phyloP scores from a whole-genome alignment of 148 eudicot species.

The Rhododendron williamsianum region DNA sequence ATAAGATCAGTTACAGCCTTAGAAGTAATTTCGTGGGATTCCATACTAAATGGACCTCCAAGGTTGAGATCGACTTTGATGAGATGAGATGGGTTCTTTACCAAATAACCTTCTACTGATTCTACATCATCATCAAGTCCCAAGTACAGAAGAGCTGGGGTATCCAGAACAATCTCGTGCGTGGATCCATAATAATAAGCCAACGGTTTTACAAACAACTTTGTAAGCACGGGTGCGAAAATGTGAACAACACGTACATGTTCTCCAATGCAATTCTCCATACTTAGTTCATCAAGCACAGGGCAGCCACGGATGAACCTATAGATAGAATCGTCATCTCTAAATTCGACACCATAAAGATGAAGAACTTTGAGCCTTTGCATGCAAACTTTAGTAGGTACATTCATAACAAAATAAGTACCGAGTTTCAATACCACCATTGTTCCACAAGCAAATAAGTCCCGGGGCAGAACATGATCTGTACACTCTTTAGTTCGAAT shows the following conservation, averaged over 20 bases:
- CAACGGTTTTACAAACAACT: not conserved
- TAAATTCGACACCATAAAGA: not conserved
- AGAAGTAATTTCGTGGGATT: not conserved
- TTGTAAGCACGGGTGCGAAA: slow-evolving; percentile 4
- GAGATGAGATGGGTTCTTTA: not conserved
- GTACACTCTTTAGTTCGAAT: not conserved
- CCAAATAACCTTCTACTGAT: not conserved
- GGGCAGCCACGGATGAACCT: slow-evolving; percentile 19
- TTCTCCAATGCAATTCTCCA: not conserved
- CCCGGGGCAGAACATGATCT: not conserved
- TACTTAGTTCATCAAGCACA: not conserved
- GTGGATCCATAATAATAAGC: not conserved
- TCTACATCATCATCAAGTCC: not conserved
- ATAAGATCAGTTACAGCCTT: not conserved
- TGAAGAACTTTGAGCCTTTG: slow-evolving; percentile 18
- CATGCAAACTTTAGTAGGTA: slow-evolving; percentile 6
- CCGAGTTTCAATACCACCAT: slow-evolving; percentile 16
- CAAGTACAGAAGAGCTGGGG: not conserved
- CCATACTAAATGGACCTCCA: not conserved
- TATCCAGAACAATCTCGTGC: not conserved
- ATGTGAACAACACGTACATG: not conserved
- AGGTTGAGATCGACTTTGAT: not conserved
- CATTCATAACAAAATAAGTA: not conserved
- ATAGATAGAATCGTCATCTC: not conserved
- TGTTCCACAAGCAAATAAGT: slow-evolving; percentile 1